phyloP scores from a whole-genome alignment of 306 rosid genomes.

The Morella rubra region DNA sequence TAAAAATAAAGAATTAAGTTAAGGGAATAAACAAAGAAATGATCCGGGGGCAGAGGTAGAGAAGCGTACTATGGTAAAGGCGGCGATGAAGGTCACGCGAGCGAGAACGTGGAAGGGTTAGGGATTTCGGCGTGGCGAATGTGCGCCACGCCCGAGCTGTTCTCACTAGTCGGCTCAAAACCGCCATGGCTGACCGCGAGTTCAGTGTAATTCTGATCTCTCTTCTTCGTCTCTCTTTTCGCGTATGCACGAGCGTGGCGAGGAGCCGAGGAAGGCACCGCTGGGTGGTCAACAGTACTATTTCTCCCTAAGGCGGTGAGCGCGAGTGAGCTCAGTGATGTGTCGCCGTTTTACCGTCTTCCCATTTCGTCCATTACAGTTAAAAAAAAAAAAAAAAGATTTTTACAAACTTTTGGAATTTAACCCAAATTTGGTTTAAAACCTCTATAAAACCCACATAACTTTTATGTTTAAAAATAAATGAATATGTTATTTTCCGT shows the following conservation, averaged over 20 bases:
- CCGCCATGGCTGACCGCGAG: conserved; percentile 36
- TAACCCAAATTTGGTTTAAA: too few species aligned
- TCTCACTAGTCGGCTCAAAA: conserved; percentile 37
- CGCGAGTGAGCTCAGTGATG: background rate
- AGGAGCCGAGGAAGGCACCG: conserved; percentile 17
- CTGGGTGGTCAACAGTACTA: background rate
- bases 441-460: too few species aligned
- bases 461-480: too few species aligned
- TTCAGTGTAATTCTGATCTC: background rate
- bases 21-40: too few species aligned
- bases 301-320: background rate
- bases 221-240: background rate
- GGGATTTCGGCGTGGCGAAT: conserved; percentile 43
- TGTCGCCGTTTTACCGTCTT: too few species aligned
- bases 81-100: conserved; percentile 27
- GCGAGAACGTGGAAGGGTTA: conserved; percentile 32
- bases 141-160: conserved; percentile 39
- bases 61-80: conserved; percentile 34
- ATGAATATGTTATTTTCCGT: too few species aligned
- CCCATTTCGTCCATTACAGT: too few species aligned
- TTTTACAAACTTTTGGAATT: too few species aligned
- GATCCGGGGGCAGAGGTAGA: too few species aligned
- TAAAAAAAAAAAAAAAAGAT: too few species aligned
- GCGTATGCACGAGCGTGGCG: background rate
- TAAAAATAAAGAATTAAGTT: too few species aligned